Evolutionary conservation across 164 flowering plant genomes (phyloP), one percentile per base, ranked within the genome.

Genomic region (Nelumbo lutea): DNA sequence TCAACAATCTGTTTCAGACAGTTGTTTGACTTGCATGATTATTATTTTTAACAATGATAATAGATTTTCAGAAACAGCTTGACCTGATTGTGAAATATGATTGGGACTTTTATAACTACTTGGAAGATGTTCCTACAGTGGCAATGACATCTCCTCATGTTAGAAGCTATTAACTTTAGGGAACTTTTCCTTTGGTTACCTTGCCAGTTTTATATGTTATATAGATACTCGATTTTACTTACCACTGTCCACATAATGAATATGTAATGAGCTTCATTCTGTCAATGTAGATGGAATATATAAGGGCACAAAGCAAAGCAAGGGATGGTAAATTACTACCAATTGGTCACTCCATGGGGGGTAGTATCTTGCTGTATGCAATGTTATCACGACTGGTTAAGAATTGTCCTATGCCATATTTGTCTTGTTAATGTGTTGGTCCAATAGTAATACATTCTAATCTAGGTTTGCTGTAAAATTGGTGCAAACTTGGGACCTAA

Each of bases 301-400:
- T 96, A 83, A 84, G 73, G 79, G 77, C 77, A 71, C 81, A 79
- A 70, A 72, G 72, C 79, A 90, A 83, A 69, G 94, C 99, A 9
- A 86, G 79, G 75, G 97, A 96, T 83, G 96, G 95, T 44, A 91
- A 88, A 69, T 68, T 96, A 75, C 82, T 93, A 64, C 97, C 97
- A 11, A 84, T 93, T 78, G 99, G 99, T 67, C 99, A 96, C 72
- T 96, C 99, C 64, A 96, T 93, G 98, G 98, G 99, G n/a, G 99
- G 99, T 27, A 27, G 27, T 39, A 93, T 96, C 69, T 81, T 96
- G 83, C 86, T 96, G 48, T 96, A 93, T 79, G 88, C 93, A 4
- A 82, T 86, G 91, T 78, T 88, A n/a, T 88, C 98, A 68, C 81
- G 82, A 69, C 84, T 73, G 76, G 90, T 98, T 96, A 84, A 81